Evolutionary conservation across 805 yeast species (phyloP).

Genomic region (Schwanniomyces occidentalis): DNA sequence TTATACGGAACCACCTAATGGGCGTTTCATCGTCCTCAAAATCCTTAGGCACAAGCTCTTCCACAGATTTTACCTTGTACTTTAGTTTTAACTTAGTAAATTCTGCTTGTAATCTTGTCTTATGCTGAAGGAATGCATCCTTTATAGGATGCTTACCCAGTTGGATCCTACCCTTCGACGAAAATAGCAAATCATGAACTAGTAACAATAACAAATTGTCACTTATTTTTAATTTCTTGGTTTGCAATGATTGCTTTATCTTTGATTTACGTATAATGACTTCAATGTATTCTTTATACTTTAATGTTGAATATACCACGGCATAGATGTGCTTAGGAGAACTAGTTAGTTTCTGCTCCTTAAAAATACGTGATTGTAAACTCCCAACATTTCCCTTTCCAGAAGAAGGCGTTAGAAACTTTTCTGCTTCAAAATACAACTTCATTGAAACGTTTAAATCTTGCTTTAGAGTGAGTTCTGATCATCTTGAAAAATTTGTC

Average conservation of each 20-base stretch:
- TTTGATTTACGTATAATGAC: conserved; percentile 67
- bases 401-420: conserved; percentile 29
- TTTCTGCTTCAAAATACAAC: conserved; percentile 45
- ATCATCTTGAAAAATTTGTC: conserved; percentile 4
- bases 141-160: conserved; percentile 87
- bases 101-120: conserved; percentile 82
- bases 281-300: conserved; percentile 63
- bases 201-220: conserved; percentile 60
- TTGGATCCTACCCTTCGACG: conserved; percentile 78
- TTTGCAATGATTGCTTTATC: conserved; percentile 55
- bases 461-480: background rate
- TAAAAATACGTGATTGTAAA: conserved; percentile 40
- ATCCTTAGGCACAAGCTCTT: conserved; percentile 39
- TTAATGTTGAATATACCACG: conserved; percentile 73
- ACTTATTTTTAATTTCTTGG: conserved; percentile 43
- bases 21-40: conserved; percentile 58
- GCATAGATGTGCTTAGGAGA: conserved; percentile 89
- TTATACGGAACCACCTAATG: conserved; percentile 77
- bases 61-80: conserved; percentile 58
- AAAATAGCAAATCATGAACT: conserved; percentile 78
- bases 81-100: conserved; percentile 73
- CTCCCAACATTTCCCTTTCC: conserved; percentile 24
- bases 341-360: conserved; percentile 28
- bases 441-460: conserved; percentile 37
- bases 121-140: conserved; percentile 74